Evolutionary conservation across 495 filamentous ascomycete species (phyloP), one percentile per base, ranked within the genome.

Genomic region (Penicillium lagena): DNA sequence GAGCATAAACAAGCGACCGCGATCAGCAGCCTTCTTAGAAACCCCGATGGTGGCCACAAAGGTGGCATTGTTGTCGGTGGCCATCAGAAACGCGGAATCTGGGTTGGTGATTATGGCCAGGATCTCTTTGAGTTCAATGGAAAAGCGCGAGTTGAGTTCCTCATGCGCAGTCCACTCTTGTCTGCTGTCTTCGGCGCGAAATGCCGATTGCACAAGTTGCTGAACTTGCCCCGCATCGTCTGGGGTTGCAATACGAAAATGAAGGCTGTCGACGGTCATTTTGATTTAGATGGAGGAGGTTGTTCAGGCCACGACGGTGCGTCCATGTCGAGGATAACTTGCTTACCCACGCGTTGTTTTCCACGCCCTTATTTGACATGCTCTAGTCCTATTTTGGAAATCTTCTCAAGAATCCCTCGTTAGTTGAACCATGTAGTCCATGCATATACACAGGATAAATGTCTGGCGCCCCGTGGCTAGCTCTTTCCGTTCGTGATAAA

Each of bases 1-100:
- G 15, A 76, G 52, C 59, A 70, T 55, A 33, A 60, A 64, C 34
- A 76, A 56, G 30, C 68, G 66, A 32, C 58, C 68, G 29, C 30
- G 11, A 12, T 54, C 43, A 9, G 17, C 14, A 0, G 13, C 45
- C 36, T 55, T 54, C 35, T 53, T 54, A 12, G 40, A 66, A 29
- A 56, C 43, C 8, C 66, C 64, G 47, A 68, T 60, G 44, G 66
- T 63, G 11, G 52, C 70, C 12, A 70, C 47, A 0, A 69, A 41
- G 6, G 32, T 32, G n/a, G 45, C 47, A 7, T 36, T 35, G 7
- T 43, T 13, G 44, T 62, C 37, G 11, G 34, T 49, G 15, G 63
- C 66, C 3, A 73, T 40, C 7, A 76, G 37, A 15, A 73, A 55
- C 4, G 43, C 63, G 7, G 50, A 52, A 40, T 65, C 47, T 7